Evolutionary conservation across 1,284 basidiomycete species (phyloP), one percentile per base, ranked within the genome.

Genomic region (Caloboletus firmus): DNA sequence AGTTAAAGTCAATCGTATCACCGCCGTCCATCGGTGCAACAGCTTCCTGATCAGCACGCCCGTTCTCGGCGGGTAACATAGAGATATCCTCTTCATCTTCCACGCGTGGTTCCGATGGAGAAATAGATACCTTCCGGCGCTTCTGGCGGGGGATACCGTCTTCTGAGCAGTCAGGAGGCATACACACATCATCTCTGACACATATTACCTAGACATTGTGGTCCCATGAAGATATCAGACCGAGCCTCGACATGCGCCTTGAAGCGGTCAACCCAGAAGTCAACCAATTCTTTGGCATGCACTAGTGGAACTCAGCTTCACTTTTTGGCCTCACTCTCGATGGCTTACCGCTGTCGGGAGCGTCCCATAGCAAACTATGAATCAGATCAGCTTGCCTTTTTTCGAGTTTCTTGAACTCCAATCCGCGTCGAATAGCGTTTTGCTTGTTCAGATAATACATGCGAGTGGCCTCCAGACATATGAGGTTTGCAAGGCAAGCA

Each of bases 241-340:
- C 80, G 79, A 34, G 85, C 79, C 64, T 86, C 81, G 4, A 88
- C 79, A 62, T 87, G 85, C 2, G 83, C 72, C 60, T 79, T 85
- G 69, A 87, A 83, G 60, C 80, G 85, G 49, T 82, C 77, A 54
- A 81, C 74, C 88, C 89, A 91, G 62, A 91, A 89, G 51, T 86
- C 79, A 2, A 81, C 74, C 42, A 91, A 70, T 10, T 76, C 76
- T 42, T 81, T 80, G 2, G 85, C 84, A 54, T 81, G 76, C 45
- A 91, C 89, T 91, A 56, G 32, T 39, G 44, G 47, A 30, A 13
- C 32, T 58, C 36, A 60, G 46, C 32, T 60, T 54, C 51, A 26
- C 26, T 36, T 35, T 45, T 35, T n/a, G 13, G 26, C 18, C 26
- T 11, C 20, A 15, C 45, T 53, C 9, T 39, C 20, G 45, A 55